phyloP scores from a whole-genome alignment of 129 eudicot species.

The Pulicaria dysenterica region DNA sequence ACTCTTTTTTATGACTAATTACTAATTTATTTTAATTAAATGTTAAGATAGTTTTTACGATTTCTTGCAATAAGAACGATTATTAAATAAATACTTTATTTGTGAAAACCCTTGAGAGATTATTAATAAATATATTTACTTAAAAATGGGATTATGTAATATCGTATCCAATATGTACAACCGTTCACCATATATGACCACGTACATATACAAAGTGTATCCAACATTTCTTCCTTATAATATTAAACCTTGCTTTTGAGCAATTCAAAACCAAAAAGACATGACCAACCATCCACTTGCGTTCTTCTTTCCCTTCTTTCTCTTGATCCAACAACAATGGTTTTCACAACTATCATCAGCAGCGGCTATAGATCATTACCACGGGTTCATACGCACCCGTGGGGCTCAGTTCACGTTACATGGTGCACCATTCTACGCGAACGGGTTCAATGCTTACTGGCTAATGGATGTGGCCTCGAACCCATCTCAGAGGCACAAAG shows the following conservation, averaged over 20 bases:
- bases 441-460: constrained; percentile 84
- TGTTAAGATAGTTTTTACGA: too few relatives aligned
- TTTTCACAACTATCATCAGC: constrained; percentile 2
- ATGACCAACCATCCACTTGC: constrained; percentile 6
- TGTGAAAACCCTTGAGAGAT: too few relatives aligned
- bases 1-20: too few relatives aligned
- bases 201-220: background rate
- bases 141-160: too few relatives aligned
- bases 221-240: background rate
- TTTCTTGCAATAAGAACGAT: too few relatives aligned
- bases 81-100: too few relatives aligned
- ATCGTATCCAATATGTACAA: too few relatives aligned
- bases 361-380: constrained; percentile 17
- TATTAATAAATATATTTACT: too few relatives aligned
- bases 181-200: background rate
- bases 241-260: background rate
- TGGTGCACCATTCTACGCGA: constrained; percentile 53
- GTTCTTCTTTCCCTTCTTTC: background rate
- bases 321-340: constrained; percentile 27
- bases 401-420: constrained; percentile 51
- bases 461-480: constrained; percentile 58
- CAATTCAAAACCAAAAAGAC: background rate
- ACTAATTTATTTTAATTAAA: too few relatives aligned
- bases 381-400: constrained; percentile 38
- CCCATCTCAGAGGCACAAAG: constrained; percentile 45